Evolutionary conservation across 352 stramenopile species (phyloP), one percentile per base, ranked within the genome.

Genomic region (Phytophthora constricta): DNA sequence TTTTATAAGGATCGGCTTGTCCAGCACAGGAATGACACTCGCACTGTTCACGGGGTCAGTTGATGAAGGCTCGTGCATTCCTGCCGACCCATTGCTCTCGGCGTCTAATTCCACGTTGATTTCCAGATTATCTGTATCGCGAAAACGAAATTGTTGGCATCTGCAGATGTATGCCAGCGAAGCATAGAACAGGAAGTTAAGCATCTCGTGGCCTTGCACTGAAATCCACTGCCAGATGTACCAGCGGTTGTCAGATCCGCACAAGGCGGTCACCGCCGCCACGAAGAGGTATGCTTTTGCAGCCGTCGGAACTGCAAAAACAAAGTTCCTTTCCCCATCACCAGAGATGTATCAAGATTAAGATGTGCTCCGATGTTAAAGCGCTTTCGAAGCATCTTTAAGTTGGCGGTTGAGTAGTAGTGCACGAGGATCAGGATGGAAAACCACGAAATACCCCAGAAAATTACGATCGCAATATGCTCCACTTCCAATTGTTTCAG

Each of bases 331-430:
- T 86, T 82, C 31, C 80, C 77, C 65, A 82, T 87, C 20, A 78
- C 86, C 19, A 71, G 58, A 13, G 66, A 68, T 5, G 74, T 65
- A 27, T 91, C 80, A 27, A 86, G 63, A n/a, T 59, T 66, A 28
- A 87, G 61, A 37, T 82, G 75, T 11, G 77, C 72, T 41, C 85
- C 74, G 61, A 89, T 79, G 4, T 64, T 72, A 43, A 87, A 75
- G 43, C 85, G 79, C 51, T 80, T 76, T 28, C 75, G 76, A 47
- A 90, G 73, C 79, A 88, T 84, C 58, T 86, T 87, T 43, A 89
- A 64, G 39, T 90, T 89, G 53, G 74, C 79, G 0, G 75, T 72
- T 26, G 77, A 76, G 62, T 84, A 83, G 68, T 86, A 89, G 75
- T 80, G 84, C 31, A 85, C 59, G 61, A 87, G 65, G 53, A 84